Conservation (phyloP, 176 grass and related monocot genomes). For the Zea luxurians region DNA sequence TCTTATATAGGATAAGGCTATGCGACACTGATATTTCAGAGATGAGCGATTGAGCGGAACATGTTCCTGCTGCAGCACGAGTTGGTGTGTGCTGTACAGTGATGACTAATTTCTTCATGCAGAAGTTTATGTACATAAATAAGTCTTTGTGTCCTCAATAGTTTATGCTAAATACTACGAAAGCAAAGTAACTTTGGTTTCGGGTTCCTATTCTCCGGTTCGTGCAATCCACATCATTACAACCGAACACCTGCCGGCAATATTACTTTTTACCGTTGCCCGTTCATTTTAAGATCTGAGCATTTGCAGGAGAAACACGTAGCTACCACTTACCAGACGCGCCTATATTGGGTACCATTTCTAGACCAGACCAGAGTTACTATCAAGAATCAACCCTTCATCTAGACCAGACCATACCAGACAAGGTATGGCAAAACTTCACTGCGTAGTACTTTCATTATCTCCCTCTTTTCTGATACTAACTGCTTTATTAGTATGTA, state of each 20-base stretch:
- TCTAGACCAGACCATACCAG: neutral
- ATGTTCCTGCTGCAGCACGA: conserved; percentile 27
- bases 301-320: neutral
- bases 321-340: neutral
- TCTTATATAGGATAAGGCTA: conserved; percentile 46
- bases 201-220: neutral
- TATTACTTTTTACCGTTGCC: neutral
- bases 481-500: neutral
- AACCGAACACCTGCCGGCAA: neutral
- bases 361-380: neutral
- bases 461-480: neutral
- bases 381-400: neutral
- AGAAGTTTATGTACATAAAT: conserved; percentile 40
- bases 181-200: neutral
- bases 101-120: conserved; percentile 1
- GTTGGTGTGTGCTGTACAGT: conserved; percentile 39
- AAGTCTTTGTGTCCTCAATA: neutral
- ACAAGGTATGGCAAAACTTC: neutral
- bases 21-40: neutral
- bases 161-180: conserved; percentile 1
- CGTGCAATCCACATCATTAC: neutral
- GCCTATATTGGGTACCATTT: neutral
- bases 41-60: neutral
- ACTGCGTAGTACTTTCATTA: neutral
- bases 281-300: neutral